Percentiles rank a stretch among this genome's conserved stretches.
Conservation (phyloP, 129 eudicot genomes). For the Apium graveolens region DNA sequence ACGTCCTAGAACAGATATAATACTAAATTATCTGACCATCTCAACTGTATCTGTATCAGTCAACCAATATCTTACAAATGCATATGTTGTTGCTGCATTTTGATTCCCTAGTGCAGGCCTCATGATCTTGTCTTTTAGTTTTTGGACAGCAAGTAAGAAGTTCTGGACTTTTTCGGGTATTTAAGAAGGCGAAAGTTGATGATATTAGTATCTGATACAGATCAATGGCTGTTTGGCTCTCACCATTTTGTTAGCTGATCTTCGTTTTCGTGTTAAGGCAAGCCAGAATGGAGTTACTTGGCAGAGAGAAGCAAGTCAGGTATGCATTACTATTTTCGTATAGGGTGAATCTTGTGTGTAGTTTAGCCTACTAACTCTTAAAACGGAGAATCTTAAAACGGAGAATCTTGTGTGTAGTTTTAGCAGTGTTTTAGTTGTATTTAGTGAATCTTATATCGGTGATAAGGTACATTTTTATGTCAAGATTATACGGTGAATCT, state of each 20-base stretch:
- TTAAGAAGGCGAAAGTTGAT: neutral
- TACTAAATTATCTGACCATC: neutral
- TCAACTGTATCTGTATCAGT: neutral
- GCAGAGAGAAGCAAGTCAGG: conserved; percentile 66
- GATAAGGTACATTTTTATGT: neutral
- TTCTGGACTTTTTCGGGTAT: neutral
- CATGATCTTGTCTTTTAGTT: neutral
- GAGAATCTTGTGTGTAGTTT: no score
- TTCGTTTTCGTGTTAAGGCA: neutral
- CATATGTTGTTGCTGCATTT: neutral
- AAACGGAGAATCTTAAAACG: no score
- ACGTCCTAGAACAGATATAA: neutral
- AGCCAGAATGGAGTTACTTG: conserved; percentile 36
- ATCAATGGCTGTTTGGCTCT: conserved; percentile 3
- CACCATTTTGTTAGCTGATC: neutral
- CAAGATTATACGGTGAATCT: neutral
- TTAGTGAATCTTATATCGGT: neutral
- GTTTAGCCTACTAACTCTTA: neutral
- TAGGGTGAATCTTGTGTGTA: neutral
- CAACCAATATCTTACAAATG: neutral
- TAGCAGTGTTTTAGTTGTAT: neutral
- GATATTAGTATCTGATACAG: neutral
- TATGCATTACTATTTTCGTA: conserved; percentile 2
- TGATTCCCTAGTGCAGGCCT: conserved; percentile 1
- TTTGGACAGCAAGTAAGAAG: neutral